Evolutionary conservation across 805 yeast genomes (phyloP).

Genomic region (Candida morakotiae): DNA sequence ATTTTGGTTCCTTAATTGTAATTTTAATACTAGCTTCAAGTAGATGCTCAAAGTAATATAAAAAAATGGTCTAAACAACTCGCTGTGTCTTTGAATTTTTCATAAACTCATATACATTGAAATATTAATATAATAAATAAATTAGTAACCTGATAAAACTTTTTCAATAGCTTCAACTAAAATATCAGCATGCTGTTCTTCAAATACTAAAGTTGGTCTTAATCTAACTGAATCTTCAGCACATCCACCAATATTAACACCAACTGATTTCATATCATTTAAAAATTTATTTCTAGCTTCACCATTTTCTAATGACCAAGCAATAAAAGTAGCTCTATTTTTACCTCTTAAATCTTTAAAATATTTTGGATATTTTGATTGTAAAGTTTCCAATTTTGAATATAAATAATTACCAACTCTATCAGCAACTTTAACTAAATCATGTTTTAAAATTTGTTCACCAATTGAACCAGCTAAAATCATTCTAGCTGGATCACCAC

Average conservation of each 20-base stretch:
- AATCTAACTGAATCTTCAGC: constrained; percentile 74
- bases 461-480: constrained; percentile 72
- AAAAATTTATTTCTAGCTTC: constrained; percentile 61
- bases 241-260: constrained; percentile 84
- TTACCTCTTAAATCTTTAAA: constrained; percentile 66
- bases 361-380: constrained; percentile 49
- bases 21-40: no score
- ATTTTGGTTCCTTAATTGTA: no score
- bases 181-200: constrained; percentile 74
- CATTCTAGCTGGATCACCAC: constrained; percentile 85
- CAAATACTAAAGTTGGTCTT: constrained; percentile 76
- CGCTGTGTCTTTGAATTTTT: no score
- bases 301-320: constrained; percentile 63
- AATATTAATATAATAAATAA: background rate
- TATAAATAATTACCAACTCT: constrained; percentile 68
- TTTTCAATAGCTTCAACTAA: constrained; percentile 43
- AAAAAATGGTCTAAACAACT: no score
- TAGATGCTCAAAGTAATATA: no score
- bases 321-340: constrained; percentile 73
- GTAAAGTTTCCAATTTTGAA: constrained; percentile 49
- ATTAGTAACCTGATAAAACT: constrained; percentile 31
- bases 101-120: background rate
- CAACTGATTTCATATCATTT: constrained; percentile 53
- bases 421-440: constrained; percentile 51
- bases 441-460: constrained; percentile 57